Evolutionary conservation across 1,139 yeast species (phyloP).

Genomic region (Ogataea hybrid): DNA sequence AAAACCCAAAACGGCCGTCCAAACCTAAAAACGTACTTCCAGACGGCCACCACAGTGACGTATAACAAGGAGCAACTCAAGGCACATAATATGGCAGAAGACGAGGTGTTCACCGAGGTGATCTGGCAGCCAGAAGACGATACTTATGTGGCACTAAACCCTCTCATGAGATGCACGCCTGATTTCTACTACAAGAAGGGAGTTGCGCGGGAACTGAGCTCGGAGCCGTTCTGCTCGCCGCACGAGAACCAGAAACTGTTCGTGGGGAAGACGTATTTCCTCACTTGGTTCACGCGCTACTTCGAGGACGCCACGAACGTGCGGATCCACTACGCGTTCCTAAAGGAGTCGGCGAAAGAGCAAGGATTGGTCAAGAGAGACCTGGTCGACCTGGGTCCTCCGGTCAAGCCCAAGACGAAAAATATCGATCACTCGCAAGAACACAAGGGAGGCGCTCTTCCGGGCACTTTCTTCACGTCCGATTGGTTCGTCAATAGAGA

Average conservation of each 20-base stretch:
- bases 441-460: conserved; percentile 34
- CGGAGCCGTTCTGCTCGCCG: conserved; percentile 86
- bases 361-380: conserved; percentile 55
- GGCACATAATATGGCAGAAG: conserved; percentile 69
- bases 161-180: conserved; percentile 83
- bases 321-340: conserved; percentile 62
- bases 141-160: conserved; percentile 67
- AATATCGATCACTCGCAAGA: conserved; percentile 34
- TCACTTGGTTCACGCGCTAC: conserved; percentile 73
- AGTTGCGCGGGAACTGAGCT: conserved; percentile 46
- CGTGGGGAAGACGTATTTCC: conserved; percentile 63
- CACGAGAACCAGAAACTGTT: conserved; percentile 54
- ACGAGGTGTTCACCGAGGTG: conserved; percentile 54
- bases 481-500: conserved; percentile 68
- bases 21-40: conserved; percentile 73
- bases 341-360: conserved; percentile 52
- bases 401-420: conserved; percentile 21
- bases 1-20: conserved; percentile 64
- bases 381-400: conserved; percentile 26
- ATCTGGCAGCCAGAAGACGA: conserved; percentile 60
- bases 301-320: conserved; percentile 59
- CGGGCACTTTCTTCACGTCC: conserved; percentile 55
- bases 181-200: conserved; percentile 68
- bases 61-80: conserved; percentile 58
- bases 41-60: conserved; percentile 59